phyloP scores from a whole-genome alignment of 2,329 filamentous ascomycete genomes.

The Hypoxylon sp. region DNA sequence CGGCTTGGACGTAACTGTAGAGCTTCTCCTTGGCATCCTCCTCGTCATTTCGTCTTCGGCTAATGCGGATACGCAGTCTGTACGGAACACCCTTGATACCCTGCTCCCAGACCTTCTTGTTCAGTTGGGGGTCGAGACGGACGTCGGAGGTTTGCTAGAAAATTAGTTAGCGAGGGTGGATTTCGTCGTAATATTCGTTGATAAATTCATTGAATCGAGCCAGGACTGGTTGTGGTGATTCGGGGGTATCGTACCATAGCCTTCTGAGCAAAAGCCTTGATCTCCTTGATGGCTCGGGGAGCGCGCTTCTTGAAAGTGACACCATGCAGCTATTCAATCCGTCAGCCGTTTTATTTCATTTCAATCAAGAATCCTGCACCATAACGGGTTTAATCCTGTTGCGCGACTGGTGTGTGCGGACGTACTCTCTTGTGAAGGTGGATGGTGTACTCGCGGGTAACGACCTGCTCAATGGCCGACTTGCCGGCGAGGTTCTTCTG shows the following conservation, averaged over 20 bases:
- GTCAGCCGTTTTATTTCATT: conserved; percentile 55
- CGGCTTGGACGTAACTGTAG: conserved; percentile 99
- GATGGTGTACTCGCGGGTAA: conserved; percentile 99
- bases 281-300: conserved; percentile 99
- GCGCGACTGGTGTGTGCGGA: conserved; percentile 54
- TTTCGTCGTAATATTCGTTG: not conserved
- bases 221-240: conserved; percentile 10
- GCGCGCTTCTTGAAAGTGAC: conserved; percentile 99
- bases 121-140: conserved; percentile 97
- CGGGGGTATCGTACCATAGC: conserved; percentile 85
- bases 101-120: conserved; percentile 99
- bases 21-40: conserved; percentile 99
- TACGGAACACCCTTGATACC: conserved; percentile 99
- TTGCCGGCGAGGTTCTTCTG: conserved; percentile 79
- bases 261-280: conserved; percentile 91
- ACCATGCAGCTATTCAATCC: conserved; percentile 83
- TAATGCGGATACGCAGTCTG: conserved; percentile 98
- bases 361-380: conserved; percentile 33
- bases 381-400: conserved; percentile 7
- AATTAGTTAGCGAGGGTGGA: conserved; percentile 38
- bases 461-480: conserved; percentile 98
- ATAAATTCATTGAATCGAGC: not conserved
- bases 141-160: conserved; percentile 93
- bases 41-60: conserved; percentile 99
- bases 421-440: conserved; percentile 99